phyloP scores from a whole-genome alignment of 148 eudicot species.

The Rhododendron williamsianum region DNA sequence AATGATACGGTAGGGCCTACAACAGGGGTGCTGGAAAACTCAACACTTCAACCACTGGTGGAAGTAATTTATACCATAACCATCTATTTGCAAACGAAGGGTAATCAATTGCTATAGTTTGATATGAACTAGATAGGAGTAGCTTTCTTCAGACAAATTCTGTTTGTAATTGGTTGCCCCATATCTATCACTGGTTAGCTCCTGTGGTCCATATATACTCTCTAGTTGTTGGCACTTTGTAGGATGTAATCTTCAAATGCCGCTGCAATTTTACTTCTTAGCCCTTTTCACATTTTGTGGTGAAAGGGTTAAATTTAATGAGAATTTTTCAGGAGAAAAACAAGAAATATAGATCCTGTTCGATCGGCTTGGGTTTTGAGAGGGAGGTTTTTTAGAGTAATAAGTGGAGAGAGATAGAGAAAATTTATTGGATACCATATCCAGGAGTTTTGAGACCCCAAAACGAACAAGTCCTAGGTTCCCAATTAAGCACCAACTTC shows the following conservation, averaged over 20 bases:
- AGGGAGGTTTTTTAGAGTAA: too few relatives aligned
- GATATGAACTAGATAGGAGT: background rate
- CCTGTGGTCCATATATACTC: background rate
- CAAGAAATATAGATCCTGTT: background rate
- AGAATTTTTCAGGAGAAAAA: background rate
- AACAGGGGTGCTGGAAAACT: too few relatives aligned
- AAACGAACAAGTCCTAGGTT: too few relatives aligned
- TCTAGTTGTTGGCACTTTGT: background rate
- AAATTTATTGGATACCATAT: too few relatives aligned
- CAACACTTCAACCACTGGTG: too few relatives aligned
- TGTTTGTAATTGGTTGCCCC: background rate
- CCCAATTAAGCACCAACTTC: background rate
- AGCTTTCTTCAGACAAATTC: background rate
- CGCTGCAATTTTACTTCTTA: background rate
- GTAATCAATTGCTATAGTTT: background rate
- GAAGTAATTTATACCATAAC: too few relatives aligned
- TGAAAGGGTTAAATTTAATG: background rate
- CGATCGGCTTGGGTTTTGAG: too few relatives aligned
- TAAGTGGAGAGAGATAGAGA: too few relatives aligned
- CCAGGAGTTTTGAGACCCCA: too few relatives aligned
- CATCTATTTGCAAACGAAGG: too few relatives aligned
- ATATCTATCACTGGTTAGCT: background rate
- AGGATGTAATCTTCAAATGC: background rate
- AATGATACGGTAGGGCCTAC: too few relatives aligned
- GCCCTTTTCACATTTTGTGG: background rate